These are phyloP conservation scores for Psilocybe tampanensis DNA, from an alignment of 768 basidiomycete species.

Conservation along the genomic window DNA sequence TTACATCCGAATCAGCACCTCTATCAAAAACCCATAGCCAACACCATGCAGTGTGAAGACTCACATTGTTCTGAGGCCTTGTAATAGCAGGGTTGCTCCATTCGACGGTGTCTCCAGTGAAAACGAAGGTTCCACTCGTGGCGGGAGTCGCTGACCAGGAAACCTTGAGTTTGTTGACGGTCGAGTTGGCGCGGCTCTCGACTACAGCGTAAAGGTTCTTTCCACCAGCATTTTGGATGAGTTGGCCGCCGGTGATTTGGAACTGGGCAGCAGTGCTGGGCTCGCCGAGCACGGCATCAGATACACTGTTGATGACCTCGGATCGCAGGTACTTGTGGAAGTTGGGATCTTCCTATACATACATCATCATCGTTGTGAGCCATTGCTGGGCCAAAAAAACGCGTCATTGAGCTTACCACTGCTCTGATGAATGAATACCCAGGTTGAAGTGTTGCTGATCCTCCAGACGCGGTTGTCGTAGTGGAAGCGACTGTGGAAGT, in stretches of 20 bases:
- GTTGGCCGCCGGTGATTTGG: constrained; percentile 55
- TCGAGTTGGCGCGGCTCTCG: constrained; percentile 45
- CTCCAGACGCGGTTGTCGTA: constrained; percentile 32
- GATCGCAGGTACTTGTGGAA: constrained; percentile 51
- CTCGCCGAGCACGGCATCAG: constrained; percentile 52
- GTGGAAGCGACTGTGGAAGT: constrained; percentile 35
- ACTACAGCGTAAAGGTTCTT: constrained; percentile 52
- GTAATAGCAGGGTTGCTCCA: constrained; percentile 54
- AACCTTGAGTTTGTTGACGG: constrained; percentile 49
- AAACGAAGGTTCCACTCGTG: constrained; percentile 51
- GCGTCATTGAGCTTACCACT: constrained; percentile 40
- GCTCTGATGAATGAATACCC: constrained; percentile 60
- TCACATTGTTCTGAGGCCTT: constrained; percentile 56
- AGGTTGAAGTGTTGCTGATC: constrained; percentile 45
- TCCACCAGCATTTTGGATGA: constrained; percentile 49
- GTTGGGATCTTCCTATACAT: constrained; percentile 19
- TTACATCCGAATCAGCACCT: background rate
- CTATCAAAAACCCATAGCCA: constrained; percentile 1
- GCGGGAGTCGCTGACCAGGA: constrained; percentile 51
- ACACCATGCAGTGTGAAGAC: background rate
- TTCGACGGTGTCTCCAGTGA: constrained; percentile 59
- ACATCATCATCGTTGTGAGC: background rate
- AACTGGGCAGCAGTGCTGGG: constrained; percentile 59
- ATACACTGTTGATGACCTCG: constrained; percentile 41
- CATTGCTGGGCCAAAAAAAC: background rate